Evolutionary conservation across 1,284 basidiomycete species (phyloP).

Genomic region (Thelephora terrestris): DNA sequence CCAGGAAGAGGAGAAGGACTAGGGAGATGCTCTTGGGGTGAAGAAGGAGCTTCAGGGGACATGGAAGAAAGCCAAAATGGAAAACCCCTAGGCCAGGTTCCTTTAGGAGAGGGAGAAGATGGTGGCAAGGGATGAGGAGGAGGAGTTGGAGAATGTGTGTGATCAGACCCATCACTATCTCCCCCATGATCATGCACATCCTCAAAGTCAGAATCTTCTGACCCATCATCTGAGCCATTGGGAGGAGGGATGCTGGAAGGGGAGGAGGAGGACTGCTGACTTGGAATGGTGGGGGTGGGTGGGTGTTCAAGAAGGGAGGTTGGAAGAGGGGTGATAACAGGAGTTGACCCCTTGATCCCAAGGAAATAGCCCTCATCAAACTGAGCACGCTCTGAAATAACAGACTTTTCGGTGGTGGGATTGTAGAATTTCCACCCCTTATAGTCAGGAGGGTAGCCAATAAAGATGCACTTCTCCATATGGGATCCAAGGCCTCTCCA

Average conservation of each 20-base stretch:
- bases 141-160: slow-evolving; percentile 2
- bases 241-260: background rate
- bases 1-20: slow-evolving; percentile 3
- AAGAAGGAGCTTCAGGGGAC: slow-evolving; percentile 1
- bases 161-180: slow-evolving; percentile 2
- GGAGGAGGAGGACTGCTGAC: background rate
- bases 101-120: slow-evolving; percentile 4
- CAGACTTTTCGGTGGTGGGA: slow-evolving; percentile 11
- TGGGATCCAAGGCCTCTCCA: slow-evolving; percentile 17
- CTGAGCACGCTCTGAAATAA: slow-evolving; percentile 17
- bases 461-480: slow-evolving; percentile 24
- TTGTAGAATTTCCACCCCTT: slow-evolving; percentile 24
- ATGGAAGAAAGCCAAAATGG: no score
- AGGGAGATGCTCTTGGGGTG: slow-evolving; percentile 2
- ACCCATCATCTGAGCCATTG: background rate
- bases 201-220: background rate
- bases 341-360: slow-evolving; percentile 7
- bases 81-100: background rate
- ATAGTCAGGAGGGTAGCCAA: slow-evolving; percentile 24
- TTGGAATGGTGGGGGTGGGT: background rate
- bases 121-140: no score
- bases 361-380: slow-evolving; percentile 20
- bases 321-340: background rate
- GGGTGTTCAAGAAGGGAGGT: slow-evolving; percentile 1
- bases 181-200: slow-evolving; percentile 5